Conservation (phyloP, 2,329 filamentous ascomycete genomes). For the Colletotrichum salicis region DNA sequence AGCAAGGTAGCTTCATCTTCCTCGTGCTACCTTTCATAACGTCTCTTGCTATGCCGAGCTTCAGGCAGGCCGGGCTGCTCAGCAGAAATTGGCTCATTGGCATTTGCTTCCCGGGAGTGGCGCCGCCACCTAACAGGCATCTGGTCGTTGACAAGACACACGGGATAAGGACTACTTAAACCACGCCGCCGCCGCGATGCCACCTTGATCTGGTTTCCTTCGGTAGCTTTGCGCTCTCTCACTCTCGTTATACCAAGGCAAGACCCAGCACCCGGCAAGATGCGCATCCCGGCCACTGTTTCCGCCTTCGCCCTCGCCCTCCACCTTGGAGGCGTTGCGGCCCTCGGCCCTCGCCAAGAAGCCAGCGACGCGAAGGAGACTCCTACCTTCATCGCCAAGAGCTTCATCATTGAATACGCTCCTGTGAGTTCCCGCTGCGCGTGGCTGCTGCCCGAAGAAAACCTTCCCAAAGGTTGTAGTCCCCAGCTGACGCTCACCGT, state of each 20-base stretch:
- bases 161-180: slow-evolving; percentile 15
- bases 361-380: background rate
- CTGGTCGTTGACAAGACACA: background rate
- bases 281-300: slow-evolving; percentile 34
- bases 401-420: slow-evolving; percentile 40
- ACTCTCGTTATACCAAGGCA: slow-evolving; percentile 9
- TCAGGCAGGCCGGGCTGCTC: background rate
- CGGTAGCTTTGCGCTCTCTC: slow-evolving; percentile 25
- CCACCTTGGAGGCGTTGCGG: slow-evolving; percentile 25
- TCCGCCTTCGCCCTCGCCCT: slow-evolving; percentile 30
- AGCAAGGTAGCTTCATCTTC: slow-evolving; percentile 4
- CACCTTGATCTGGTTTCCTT: background rate
- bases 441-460: slow-evolving; percentile 17
- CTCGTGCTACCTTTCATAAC: background rate
- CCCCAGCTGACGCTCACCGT: slow-evolving; percentile 13
- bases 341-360: slow-evolving; percentile 18
- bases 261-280: slow-evolving; percentile 22
- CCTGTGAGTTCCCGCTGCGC: slow-evolving; percentile 35
- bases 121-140: background rate
- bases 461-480: slow-evolving; percentile 5
- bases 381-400: slow-evolving; percentile 30
- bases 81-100: background rate
- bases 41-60: background rate
- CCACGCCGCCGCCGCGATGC: background rate
- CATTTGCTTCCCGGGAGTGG: background rate